A percentile compares a stretch with the other conserved stretches of the same genome.
These are phyloP conservation scores for Aspergillus pseudonomiae DNA, from an alignment of 2,329 filamentous ascomycete species.

Conservation along the genomic window DNA sequence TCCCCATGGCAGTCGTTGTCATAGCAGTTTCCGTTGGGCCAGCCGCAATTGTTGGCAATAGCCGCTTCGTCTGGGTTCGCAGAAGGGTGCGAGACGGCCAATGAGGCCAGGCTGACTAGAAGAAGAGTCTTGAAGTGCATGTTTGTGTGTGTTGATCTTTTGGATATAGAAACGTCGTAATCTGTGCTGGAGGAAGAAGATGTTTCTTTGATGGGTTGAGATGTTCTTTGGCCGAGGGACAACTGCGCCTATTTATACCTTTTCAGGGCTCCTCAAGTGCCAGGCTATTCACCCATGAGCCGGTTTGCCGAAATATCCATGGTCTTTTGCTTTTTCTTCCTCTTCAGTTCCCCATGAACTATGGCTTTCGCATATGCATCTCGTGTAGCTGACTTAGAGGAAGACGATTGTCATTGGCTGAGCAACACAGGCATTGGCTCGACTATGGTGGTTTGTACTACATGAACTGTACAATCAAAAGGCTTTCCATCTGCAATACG, in stretches of 20 bases:
- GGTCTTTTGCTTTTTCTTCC: neutral
- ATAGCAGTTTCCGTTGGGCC: conserved; percentile 15
- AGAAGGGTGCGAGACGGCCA: conserved; percentile 4
- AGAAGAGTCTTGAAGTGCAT: conserved; percentile 3
- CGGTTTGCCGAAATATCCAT: neutral
- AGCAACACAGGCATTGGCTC: neutral
- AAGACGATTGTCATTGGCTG: neutral
- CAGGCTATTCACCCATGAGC: neutral
- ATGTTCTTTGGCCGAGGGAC: neutral
- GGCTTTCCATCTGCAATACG: neutral
- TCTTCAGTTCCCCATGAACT: neutral
- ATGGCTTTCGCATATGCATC: neutral
- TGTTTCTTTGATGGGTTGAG: neutral
- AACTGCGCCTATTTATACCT: neutral
- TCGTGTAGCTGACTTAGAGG: neutral
- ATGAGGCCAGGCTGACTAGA: neutral
- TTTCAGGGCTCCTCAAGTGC: neutral
- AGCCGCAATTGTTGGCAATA: conserved; percentile 7
- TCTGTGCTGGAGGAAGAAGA: neutral
- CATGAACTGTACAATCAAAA: neutral
- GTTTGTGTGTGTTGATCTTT: neutral
- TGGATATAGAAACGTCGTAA: too few species aligned
- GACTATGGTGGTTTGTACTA: neutral
- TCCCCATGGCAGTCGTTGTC: conserved; percentile 15
- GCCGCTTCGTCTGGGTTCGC: neutral